phyloP scores from a whole-genome alignment of 129 eudicot genomes.

The Escallonia herrerae region DNA sequence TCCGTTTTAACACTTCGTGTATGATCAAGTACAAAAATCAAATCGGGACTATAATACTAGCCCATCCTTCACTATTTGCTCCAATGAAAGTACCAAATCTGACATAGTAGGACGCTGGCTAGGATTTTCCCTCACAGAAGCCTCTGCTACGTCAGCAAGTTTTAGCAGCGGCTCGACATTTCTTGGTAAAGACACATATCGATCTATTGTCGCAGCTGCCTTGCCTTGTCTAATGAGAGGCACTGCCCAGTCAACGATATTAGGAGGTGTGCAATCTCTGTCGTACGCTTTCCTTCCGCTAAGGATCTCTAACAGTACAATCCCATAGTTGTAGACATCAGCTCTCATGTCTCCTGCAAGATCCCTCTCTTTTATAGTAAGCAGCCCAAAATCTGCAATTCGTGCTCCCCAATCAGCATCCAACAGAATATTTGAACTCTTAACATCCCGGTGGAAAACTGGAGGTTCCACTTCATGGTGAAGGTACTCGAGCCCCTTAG shows the following conservation, averaged over 20 bases:
- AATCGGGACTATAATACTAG: conserved; percentile 39
- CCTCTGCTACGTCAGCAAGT: conserved; percentile 82
- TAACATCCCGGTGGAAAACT: conserved; percentile 70
- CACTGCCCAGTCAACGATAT: conserved; percentile 81
- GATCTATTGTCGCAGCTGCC: conserved; percentile 75
- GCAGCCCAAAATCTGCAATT: conserved; percentile 78
- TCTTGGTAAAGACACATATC: conserved; percentile 68
- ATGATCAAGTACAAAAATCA: background rate
- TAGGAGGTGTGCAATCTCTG: conserved; percentile 58
- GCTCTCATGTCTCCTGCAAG: conserved; percentile 40
- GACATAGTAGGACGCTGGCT: conserved; percentile 62
- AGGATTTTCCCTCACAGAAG: conserved; percentile 69
- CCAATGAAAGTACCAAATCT: conserved; percentile 48
- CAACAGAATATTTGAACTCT: conserved; percentile 76
- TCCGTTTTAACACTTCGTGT: background rate
- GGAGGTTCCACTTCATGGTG: conserved; percentile 75
- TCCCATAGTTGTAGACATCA: conserved; percentile 76
- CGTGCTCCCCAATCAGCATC: conserved; percentile 88
- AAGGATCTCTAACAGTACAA: conserved; percentile 73
- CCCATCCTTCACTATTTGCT: conserved; percentile 75
- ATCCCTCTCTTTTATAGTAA: conserved; percentile 47
- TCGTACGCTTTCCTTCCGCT: conserved; percentile 93
- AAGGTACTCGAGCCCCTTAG: conserved; percentile 89
- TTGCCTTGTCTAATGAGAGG: conserved; percentile 76
- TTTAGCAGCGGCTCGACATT: conserved; percentile 84